Conservation (phyloP, 352 stramenopile genomes). For the Phytophthora hibernalis region DNA sequence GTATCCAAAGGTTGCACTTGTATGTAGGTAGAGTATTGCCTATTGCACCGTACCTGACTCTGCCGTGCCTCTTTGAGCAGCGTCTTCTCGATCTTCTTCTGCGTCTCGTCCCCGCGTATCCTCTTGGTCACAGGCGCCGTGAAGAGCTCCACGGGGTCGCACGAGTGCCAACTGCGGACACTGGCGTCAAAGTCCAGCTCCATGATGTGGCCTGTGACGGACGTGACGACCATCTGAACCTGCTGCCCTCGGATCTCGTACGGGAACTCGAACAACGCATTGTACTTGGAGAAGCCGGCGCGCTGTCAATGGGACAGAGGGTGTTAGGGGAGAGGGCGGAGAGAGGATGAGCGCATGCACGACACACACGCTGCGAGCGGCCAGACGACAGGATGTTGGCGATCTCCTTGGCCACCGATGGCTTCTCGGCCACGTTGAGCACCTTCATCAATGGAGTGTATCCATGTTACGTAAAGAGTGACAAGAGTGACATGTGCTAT, state of each 20-base stretch:
- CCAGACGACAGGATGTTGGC: slow-evolving; percentile 92
- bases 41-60: slow-evolving; percentile 61
- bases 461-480: too few relatives aligned
- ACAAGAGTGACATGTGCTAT: too few relatives aligned
- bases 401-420: slow-evolving; percentile 98
- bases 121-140: slow-evolving; percentile 86
- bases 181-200: slow-evolving; percentile 94
- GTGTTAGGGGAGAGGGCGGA: neutral
- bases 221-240: slow-evolving; percentile 95
- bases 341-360: neutral
- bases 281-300: slow-evolving; percentile 85
- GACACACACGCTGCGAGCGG: slow-evolving; percentile 62
- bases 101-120: slow-evolving; percentile 82
- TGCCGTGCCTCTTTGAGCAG: slow-evolving; percentile 87
- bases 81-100: slow-evolving; percentile 92
- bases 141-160: slow-evolving; percentile 96
- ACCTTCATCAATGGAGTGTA: too few relatives aligned
- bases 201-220: slow-evolving; percentile 98
- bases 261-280: slow-evolving; percentile 93
- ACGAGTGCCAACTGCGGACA: slow-evolving; percentile 93
- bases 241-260: slow-evolving; percentile 84
- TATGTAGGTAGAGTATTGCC: too few relatives aligned
- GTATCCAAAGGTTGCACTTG: neutral
- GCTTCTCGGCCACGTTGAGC: slow-evolving; percentile 99
- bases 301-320: slow-evolving; percentile 50